Conservation (phyloP, 2,329 filamentous ascomycete species). For the Pseudocercospora pini-densiflorae region DNA sequence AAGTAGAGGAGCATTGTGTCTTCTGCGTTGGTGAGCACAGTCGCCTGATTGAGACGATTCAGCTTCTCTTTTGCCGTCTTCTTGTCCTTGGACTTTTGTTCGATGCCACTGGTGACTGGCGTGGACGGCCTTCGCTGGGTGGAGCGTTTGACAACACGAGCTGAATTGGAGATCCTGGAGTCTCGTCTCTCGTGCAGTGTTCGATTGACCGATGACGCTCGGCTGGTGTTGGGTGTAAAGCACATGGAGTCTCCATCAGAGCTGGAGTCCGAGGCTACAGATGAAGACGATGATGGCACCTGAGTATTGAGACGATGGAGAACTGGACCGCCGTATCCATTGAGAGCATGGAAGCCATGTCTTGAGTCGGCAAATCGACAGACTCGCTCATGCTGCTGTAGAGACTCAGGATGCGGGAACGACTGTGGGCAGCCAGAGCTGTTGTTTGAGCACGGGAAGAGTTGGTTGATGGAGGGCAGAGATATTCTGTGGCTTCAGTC, state of each 20-base stretch:
- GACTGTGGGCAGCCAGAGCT: neutral
- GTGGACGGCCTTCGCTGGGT: neutral
- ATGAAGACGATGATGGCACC: constrained; percentile 13
- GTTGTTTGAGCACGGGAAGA: neutral
- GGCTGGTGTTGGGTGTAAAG: constrained; percentile 22
- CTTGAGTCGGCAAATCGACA: neutral
- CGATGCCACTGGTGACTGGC: neutral
- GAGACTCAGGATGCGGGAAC: neutral
- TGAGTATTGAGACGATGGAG: constrained; percentile 13
- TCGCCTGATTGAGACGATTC: constrained; percentile 21
- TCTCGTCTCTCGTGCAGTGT: constrained; percentile 4
- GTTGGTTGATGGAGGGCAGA: neutral
- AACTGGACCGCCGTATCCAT: neutral
- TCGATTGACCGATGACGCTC: constrained; percentile 15
- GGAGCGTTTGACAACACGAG: neutral
- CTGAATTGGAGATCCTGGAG: constrained; percentile 12
- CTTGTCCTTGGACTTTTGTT: constrained; percentile 18
- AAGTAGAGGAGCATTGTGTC: constrained; percentile 18
- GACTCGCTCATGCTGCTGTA: neutral
- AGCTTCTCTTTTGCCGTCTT: constrained; percentile 29
- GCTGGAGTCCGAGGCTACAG: constrained; percentile 10
- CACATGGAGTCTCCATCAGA: constrained; percentile 18
- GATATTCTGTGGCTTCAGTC: neutral
- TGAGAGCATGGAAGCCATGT: constrained; percentile 9
- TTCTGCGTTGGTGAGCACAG: constrained; percentile 21